Conservation (phyloP, 176 grass and related monocot genomes). For the Avena sativa region DNA sequence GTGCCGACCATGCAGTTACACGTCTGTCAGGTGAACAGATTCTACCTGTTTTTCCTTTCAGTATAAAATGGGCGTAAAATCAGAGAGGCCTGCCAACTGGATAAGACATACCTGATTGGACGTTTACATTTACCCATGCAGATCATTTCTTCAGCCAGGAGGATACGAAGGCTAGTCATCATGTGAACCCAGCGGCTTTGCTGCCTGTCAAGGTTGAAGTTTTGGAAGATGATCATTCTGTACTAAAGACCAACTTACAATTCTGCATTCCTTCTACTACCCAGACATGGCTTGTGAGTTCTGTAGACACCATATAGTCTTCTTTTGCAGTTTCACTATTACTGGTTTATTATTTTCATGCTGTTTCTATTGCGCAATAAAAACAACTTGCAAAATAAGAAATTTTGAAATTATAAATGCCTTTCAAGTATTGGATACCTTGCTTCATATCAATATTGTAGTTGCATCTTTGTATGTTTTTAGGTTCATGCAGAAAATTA, state of each 20-base stretch:
- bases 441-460: not conserved
- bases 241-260: slow-evolving; percentile 33
- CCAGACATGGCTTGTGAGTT: slow-evolving; percentile 59
- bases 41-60: slow-evolving; percentile 10
- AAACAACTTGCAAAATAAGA: slow-evolving; percentile 23
- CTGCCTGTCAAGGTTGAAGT: slow-evolving; percentile 18
- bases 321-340: slow-evolving; percentile 24
- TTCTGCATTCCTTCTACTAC: slow-evolving; percentile 33
- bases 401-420: slow-evolving; percentile 7
- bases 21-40: slow-evolving; percentile 40
- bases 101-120: slow-evolving; percentile 18
- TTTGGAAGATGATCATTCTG: slow-evolving; percentile 31
- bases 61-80: slow-evolving; percentile 3
- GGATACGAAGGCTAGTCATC: slow-evolving; percentile 1
- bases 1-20: not conserved
- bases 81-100: not conserved
- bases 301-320: not conserved
- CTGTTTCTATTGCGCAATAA: not conserved
- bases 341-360: not conserved
- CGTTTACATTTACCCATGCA: slow-evolving; percentile 32
- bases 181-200: not conserved
- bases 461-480: not conserved
- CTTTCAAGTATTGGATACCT: not conserved
- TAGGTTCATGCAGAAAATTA: not conserved
- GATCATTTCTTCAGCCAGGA: slow-evolving; percentile 30